Evolutionary conservation across 176 grass and related monocot genomes (phyloP).

Genomic region (Zoysia pacifica): DNA sequence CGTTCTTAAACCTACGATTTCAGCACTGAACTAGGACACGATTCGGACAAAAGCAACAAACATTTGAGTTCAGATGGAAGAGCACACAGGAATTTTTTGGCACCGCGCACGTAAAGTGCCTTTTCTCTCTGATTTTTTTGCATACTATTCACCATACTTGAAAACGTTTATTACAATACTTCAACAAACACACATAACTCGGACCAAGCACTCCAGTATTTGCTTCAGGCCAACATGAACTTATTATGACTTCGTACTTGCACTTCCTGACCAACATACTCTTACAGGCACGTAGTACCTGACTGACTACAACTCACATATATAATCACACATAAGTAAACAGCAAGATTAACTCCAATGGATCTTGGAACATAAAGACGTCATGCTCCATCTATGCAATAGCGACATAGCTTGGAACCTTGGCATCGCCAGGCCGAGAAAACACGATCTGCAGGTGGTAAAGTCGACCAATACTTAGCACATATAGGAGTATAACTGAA

Average conservation of each 20-base stretch:
- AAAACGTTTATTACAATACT: not conserved
- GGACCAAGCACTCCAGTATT: not conserved
- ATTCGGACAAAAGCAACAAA: too few species aligned
- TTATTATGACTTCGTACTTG: not conserved
- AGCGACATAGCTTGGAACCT: constrained; percentile 27
- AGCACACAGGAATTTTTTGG: too few species aligned
- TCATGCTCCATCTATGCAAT: not conserved
- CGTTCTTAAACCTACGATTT: too few species aligned
- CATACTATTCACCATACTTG: not conserved
- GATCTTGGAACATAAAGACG: not conserved
- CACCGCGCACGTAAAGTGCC: too few species aligned
- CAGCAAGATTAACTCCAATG: not conserved
- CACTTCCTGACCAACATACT: not conserved
- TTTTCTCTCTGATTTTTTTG: not conserved
- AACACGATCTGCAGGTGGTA: constrained; percentile 59
- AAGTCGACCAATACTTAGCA: not conserved
- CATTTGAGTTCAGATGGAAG: too few species aligned
- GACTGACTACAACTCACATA: not conserved
- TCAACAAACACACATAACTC: not conserved
- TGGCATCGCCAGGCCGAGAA: constrained; percentile 62
- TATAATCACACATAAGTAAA: not conserved
- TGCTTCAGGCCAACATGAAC: not conserved
- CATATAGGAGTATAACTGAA: not conserved
- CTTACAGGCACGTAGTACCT: not conserved
- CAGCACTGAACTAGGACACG: too few species aligned